phyloP scores from a whole-genome alignment of 306 rosid genomes.

The Castanospermum australe region DNA sequence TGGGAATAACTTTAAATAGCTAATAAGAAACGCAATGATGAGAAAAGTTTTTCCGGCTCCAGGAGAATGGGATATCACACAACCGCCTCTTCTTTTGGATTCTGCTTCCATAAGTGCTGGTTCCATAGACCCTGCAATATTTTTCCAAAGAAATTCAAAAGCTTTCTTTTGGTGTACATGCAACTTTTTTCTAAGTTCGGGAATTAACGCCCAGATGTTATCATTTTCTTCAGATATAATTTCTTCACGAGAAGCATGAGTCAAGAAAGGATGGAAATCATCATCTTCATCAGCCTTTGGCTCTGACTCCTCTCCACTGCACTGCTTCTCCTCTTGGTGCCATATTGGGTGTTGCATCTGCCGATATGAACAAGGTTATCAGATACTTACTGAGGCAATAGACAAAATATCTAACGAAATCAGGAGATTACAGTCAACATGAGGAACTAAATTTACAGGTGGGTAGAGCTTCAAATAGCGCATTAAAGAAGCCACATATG shows the following conservation, averaged over 20 bases:
- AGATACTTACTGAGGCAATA: slow-evolving; percentile 5
- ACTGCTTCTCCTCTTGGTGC: slow-evolving; percentile 53
- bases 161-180: slow-evolving; percentile 66
- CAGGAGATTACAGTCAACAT: slow-evolving; percentile 39
- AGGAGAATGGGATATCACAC: slow-evolving; percentile 75
- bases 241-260: slow-evolving; percentile 31
- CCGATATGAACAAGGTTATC: slow-evolving; percentile 27
- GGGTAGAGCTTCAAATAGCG: not conserved
- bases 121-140: slow-evolving; percentile 69
- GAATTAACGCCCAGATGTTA: slow-evolving; percentile 65
- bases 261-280: slow-evolving; percentile 37
- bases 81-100: slow-evolving; percentile 67
- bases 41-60: slow-evolving; percentile 91
- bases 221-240: slow-evolving; percentile 53
- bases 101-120: slow-evolving; percentile 51
- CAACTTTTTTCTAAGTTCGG: slow-evolving; percentile 36
- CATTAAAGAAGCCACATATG: not conserved
- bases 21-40: slow-evolving; percentile 74
- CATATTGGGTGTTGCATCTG: slow-evolving; percentile 56
- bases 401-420: not conserved
- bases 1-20: slow-evolving; percentile 80
- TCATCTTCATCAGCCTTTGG: slow-evolving; percentile 46
- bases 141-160: slow-evolving; percentile 68
- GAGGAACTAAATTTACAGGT: slow-evolving; percentile 39
- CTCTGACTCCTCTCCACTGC: slow-evolving; percentile 39